Evolutionary conservation across 805 yeast species (phyloP).

Genomic region (Cyberlindnera mrakii): DNA sequence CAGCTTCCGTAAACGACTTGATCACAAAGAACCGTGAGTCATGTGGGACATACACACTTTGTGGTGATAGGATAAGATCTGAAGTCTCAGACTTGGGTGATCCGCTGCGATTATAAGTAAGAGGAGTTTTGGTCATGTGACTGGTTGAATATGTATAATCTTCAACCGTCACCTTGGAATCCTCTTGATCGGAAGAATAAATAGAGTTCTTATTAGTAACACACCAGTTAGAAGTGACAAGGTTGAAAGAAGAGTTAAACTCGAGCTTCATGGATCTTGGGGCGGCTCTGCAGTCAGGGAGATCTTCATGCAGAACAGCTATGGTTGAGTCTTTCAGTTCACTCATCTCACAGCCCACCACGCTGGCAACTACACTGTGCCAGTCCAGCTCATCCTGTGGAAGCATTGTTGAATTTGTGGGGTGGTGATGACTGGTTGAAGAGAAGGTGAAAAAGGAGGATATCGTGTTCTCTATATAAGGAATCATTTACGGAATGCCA

Average conservation of each 20-base stretch:
- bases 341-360: background rate
- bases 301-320: background rate
- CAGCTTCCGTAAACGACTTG: slow-evolving; percentile 44
- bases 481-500: too few species aligned
- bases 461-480: too few species aligned
- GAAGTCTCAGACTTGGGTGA: background rate
- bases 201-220: too few species aligned
- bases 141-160: too few species aligned
- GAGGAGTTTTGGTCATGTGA: too few species aligned
- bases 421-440: too few species aligned
- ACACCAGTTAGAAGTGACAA: slow-evolving; percentile 13
- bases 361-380: slow-evolving; percentile 2
- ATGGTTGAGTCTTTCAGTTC: background rate
- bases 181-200: too few species aligned
- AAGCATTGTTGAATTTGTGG: background rate
- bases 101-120: too few species aligned
- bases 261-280: slow-evolving; percentile 2
- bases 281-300: background rate
- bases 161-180: too few species aligned
- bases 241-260: slow-evolving; percentile 15
- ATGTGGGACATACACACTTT: slow-evolving; percentile 21
- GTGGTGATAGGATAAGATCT: slow-evolving; percentile 13
- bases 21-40: slow-evolving; percentile 42
- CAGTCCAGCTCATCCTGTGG: slow-evolving; percentile 1
- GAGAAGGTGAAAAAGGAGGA: too few species aligned